phyloP scores from a whole-genome alignment of 1,284 basidiomycete genomes.

The Microbotryum lychnidis-dioicae region DNA sequence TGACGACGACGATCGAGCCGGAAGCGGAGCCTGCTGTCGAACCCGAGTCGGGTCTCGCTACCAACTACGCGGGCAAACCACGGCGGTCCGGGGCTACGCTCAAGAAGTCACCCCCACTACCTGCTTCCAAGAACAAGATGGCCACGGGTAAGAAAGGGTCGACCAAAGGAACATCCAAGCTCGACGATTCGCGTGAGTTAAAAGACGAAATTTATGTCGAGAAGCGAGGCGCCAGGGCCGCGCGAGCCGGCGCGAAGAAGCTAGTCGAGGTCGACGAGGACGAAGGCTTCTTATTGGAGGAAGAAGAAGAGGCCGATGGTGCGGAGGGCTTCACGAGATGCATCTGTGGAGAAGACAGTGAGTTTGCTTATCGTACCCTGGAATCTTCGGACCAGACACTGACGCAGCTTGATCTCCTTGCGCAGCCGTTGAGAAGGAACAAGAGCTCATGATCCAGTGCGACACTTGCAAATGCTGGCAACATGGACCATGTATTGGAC shows the following conservation, averaged over 20 bases:
- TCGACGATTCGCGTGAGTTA: too few relatives aligned
- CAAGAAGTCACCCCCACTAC: too few relatives aligned
- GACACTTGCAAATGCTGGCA: conserved; percentile 98
- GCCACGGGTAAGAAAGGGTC: too few relatives aligned
- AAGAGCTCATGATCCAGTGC: conserved; percentile 88
- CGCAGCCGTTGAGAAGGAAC: conserved; percentile 54
- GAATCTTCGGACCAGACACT: neutral
- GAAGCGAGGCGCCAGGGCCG: neutral
- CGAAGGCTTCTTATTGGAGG: conserved; percentile 32
- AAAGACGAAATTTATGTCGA: neutral
- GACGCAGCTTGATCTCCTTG: neutral
- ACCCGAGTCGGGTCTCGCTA: too few relatives aligned
- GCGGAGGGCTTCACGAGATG: conserved; percentile 84
- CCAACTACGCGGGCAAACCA: too few relatives aligned
- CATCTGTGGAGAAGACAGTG: conserved; percentile 82
- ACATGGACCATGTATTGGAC: conserved; percentile 94
- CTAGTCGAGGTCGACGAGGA: conserved; percentile 21
- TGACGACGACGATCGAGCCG: too few relatives aligned
- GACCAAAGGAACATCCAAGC: too few relatives aligned
- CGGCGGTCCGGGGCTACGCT: too few relatives aligned
- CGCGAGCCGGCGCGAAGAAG: conserved; percentile 31
- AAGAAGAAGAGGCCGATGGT: conserved; percentile 49
- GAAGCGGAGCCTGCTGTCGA: too few relatives aligned
- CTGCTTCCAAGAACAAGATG: too few relatives aligned
- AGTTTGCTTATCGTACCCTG: conserved; percentile 36